Base-by-base conservation (phyloP, 176 grass and related monocot genomes). In the Eremochloa ophiuroides region DNA sequence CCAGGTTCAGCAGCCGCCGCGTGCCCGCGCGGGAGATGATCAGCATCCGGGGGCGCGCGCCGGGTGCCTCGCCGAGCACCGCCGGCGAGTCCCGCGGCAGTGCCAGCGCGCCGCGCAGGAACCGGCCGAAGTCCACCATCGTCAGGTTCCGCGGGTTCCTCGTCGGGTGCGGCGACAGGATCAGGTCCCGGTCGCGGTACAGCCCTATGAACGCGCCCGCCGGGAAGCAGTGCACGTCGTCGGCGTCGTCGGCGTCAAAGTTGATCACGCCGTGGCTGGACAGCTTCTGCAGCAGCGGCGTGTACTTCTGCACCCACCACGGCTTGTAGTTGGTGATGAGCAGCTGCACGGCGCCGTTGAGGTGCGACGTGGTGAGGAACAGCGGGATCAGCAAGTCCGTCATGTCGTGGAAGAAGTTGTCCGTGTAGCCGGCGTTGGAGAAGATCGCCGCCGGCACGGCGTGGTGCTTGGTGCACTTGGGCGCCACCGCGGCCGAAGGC, bases 391-490 rank as follows among this genome's bases (percentile, higher is more conserved):
- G 25, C 39, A 60, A 84, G 25, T 97, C 91, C 0, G 84, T 69
- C 78, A 88, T 89, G 91, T 93, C 94, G 60, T 97, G 91, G 84
- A 97, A 97, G 84, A 97, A 89, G 85, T 93, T 93, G 28, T 92
- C 91, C 27, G 91, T 91, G 88, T 97, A 97, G 7, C 94, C 88
- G 41, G 88, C 84, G 1, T 74, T 6, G 0, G 91, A 97, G 84
- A 97, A 97, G 41, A 93, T 41, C 34, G 88, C 74, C 3, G 77
- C 86, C 1, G 94, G 94, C 20, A 89, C 88, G 20, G 74, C 8
- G 66, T 93, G 79, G 12, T 22, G 80, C 51, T 80, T 85, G 26
- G 84, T 87, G 84, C 94, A 93, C 46, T 28, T 25, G 14, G 85
- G 85, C 3, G 84, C 69, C 6, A 35, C 28, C 10, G 46, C 69